Evolutionary conservation across 129 eudicot species (phyloP).

Genomic region (carrot (Daucus carota)): DNA sequence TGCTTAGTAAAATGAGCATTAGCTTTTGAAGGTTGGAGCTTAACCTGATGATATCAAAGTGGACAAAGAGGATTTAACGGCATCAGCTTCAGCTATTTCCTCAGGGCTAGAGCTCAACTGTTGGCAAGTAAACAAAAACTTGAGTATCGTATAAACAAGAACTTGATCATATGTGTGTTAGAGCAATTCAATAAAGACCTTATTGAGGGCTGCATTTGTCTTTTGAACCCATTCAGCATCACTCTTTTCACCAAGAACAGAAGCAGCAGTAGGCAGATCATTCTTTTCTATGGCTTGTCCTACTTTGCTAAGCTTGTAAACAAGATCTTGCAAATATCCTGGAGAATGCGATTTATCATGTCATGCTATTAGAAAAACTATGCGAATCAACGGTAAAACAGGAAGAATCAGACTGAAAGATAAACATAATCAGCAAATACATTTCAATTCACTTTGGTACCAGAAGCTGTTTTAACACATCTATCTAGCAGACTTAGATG

Average conservation of each 20-base stretch:
- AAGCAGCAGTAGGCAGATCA: constrained; percentile 72
- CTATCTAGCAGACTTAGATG: not conserved
- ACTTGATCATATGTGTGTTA: not conserved
- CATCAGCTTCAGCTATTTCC: constrained; percentile 63
- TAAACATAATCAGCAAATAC: not conserved
- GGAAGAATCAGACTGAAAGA: not conserved
- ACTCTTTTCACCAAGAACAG: constrained; percentile 64
- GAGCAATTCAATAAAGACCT: constrained; percentile 34
- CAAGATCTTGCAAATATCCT: constrained; percentile 84
- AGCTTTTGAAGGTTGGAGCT: not conserved
- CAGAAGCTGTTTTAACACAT: not conserved
- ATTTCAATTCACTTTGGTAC: not conserved
- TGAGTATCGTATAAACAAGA: not conserved
- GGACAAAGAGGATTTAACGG: constrained; percentile 57
- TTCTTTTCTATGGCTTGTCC: constrained; percentile 93
- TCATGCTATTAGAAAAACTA: not conserved
- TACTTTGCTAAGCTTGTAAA: constrained; percentile 80
- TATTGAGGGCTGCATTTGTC: constrained; percentile 69
- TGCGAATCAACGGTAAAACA: not conserved
- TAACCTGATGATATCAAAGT: constrained; percentile 78
- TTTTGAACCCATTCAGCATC: constrained; percentile 78
- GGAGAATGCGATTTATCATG: constrained; percentile 3
- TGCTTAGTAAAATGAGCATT: not conserved
- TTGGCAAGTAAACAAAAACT: constrained; percentile 15
- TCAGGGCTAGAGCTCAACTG: constrained; percentile 81